Base-by-base conservation (phyloP, 2,329 filamentous ascomycete species). In the Cadophora gregata region DNA sequence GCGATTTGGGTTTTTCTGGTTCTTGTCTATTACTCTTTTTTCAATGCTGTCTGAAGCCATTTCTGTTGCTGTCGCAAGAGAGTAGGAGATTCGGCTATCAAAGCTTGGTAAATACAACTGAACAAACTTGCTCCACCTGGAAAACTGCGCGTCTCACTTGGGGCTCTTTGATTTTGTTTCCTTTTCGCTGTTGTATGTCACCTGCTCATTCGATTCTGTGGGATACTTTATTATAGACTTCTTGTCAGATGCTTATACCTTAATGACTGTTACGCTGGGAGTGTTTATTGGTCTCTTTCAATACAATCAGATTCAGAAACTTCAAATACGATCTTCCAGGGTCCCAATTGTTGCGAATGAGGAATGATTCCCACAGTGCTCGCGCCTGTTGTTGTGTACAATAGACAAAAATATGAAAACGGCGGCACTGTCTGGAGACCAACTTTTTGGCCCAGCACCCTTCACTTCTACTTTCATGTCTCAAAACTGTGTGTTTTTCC, bases 391-490 rank as follows among this genome's bases (percentile, higher is more conserved):
- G 19, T 19, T 56, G 42, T 65, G 16, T 62, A 53, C 53, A 65
- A 33, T 65, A 50, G 63, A 66, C 45, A 55, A 60, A 55, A 60
- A 66, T 60, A 70, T 66, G 53, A 53, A 64, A 56, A 68, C 64
- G 66, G 69, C 63, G 66, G 70, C 67, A 71, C 67, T 71, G 68
- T 69, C 67, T 56, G 70, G 70, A 69, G 70, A 70, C 70, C 70
- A 72, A 72, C 65, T 65, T 70, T 71, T 72, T 72, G 70, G 70
- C 70, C 70, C 70, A 63, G 70, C 70, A 65, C 55, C 59, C 50
- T 51, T 70, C 67, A 66, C 33, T 50, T 47, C 42, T 16, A 8
- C 19, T 47, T 12, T 47, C 1, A 47, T 21, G 19, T 7, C 21
- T 12, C 42, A 12, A 42, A 42, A 4, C 38, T 16, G 14, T 42